A percentile compares a stretch with the other conserved stretches of the same genome.
phyloP scores from a whole-genome alignment of 805 yeast species.

The Zygotorulaspora chibaensis region DNA sequence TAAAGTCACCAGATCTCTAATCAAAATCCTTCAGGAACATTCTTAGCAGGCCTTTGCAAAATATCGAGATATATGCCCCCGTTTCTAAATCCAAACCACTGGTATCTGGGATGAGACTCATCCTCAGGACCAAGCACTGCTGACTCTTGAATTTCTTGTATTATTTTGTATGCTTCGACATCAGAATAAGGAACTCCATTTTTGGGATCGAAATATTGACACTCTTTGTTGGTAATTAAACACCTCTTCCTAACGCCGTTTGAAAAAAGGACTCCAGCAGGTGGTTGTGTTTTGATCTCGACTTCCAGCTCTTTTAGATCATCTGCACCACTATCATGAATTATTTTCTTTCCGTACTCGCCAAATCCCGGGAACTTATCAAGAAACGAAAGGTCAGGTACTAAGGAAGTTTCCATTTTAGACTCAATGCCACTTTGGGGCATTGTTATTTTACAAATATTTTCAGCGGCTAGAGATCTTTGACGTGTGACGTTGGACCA shows the following conservation, averaged over 20 bases:
- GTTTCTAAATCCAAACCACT: constrained; percentile 48
- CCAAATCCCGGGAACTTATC: constrained; percentile 55
- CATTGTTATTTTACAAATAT: constrained; percentile 41
- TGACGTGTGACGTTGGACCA: constrained; percentile 49
- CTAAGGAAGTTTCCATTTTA: constrained; percentile 24
- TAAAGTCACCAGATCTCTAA: no score
- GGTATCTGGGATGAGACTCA: constrained; percentile 31
- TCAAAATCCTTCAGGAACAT: constrained; percentile 83
- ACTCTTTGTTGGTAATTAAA: constrained; percentile 66
- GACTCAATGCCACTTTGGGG: constrained; percentile 10
- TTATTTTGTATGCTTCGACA: constrained; percentile 71
- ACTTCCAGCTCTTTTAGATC: constrained; percentile 46
- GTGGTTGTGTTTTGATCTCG: constrained; percentile 62
- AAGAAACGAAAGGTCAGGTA: constrained; percentile 40
- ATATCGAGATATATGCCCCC: constrained; percentile 47
- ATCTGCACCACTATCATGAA: constrained; percentile 42
- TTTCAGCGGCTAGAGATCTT: constrained; percentile 52
- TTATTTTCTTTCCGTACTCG: constrained; percentile 41
- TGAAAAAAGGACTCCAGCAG: constrained; percentile 66
- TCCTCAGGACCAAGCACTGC: constrained; percentile 42
- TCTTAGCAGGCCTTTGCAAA: constrained; percentile 60
- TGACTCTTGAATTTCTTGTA: constrained; percentile 56
- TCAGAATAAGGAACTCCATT: constrained; percentile 83
- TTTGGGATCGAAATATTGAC: constrained; percentile 77
- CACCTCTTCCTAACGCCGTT: constrained; percentile 66